A percentile compares a stretch with the other conserved stretches of the same genome.
Conservation (phyloP, 352 stramenopile genomes). For the Phytophthora fragariaefolia region DNA sequence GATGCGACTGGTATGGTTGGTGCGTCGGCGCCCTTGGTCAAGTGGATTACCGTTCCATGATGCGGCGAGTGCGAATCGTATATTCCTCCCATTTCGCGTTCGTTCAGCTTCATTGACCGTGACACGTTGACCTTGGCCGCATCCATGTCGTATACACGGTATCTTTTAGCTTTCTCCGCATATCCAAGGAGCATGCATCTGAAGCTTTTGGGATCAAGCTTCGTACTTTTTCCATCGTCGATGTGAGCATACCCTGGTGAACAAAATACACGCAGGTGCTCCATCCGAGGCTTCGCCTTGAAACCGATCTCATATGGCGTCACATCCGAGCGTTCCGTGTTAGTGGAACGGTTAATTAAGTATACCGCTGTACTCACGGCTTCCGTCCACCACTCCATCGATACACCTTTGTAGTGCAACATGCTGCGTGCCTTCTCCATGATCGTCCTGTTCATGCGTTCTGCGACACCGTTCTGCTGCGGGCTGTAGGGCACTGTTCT, state of each 20-base stretch:
- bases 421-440: too few species aligned
- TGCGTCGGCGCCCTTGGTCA: slow-evolving; percentile 3
- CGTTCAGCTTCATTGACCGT: slow-evolving; percentile 22
- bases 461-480: slow-evolving; percentile 30
- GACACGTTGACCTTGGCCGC: slow-evolving; percentile 21
- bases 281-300: too few species aligned
- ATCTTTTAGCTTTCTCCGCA: slow-evolving; percentile 22
- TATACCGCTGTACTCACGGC: slow-evolving; percentile 39
- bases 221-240: slow-evolving; percentile 28
- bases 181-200: slow-evolving; percentile 37
- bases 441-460: slow-evolving; percentile 31
- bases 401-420: slow-evolving; percentile 33
- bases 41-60: slow-evolving; percentile 5
- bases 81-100: slow-evolving; percentile 22
- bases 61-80: slow-evolving; percentile 6
- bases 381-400: slow-evolving; percentile 38
- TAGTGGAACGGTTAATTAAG: slow-evolving; percentile 30
- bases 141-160: slow-evolving; percentile 27
- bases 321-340: neutral
- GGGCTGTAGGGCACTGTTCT: slow-evolving; percentile 13
- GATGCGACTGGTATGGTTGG: neutral
- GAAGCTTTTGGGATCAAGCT: slow-evolving; percentile 34
- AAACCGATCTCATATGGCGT: slow-evolving; percentile 37
- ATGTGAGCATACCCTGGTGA: slow-evolving; percentile 38
- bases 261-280: slow-evolving; percentile 36